Base-by-base conservation (phyloP, 2,329 filamentous ascomycete genomes). In the Fusarium sp. region DNA sequence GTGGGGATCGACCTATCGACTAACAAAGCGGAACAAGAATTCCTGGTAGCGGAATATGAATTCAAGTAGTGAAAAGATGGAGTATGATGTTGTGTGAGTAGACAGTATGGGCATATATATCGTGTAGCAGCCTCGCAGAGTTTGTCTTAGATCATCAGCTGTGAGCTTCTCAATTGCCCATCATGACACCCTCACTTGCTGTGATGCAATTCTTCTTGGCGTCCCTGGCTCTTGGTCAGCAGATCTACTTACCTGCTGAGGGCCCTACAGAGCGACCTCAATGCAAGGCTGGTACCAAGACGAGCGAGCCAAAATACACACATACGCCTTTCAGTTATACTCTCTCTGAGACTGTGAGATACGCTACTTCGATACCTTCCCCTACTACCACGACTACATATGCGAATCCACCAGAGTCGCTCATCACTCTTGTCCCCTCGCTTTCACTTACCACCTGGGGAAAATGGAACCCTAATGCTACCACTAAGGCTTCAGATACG, bases 391-490 rank as follows among this genome's bases (percentile, higher is more conserved):
- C 77, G 8, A 60, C 70, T 9, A 78, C 76, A 14, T 79, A 76
- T 44, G 77, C 76, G 2, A 58, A 67, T 7, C 72, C 77, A 8
- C 67, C 72, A 14, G 73, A 74, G 44, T 72, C 73, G 3, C 68
- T 78, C 15, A 59, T 57, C 7, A 66, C 71, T 9, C 56, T 79
- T 3, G 49, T 78, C 0, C 67, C 76, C 2, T 73, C 73, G 5
- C 52, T 77, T 14, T 77, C 75, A 1, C 78, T 74, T 26, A 78
- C 77, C 1, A 78, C 76, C 3, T 79, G 76, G 77, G 77, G 77
- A 6, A 78, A 75, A 65, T 79, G 77, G 77, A 67, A 78, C 8
- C 77, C 77, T 5, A 75, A 71, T 34, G 73, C 72, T 5, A 77
- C 73, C 2, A 53, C 58, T 7, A 69, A 70, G 36, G 73, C 76